Evolutionary conservation across 495 filamentous ascomycete species (phyloP), one percentile per base, ranked within the genome.

Genomic region (Staphylotrichum tortipilum): DNA sequence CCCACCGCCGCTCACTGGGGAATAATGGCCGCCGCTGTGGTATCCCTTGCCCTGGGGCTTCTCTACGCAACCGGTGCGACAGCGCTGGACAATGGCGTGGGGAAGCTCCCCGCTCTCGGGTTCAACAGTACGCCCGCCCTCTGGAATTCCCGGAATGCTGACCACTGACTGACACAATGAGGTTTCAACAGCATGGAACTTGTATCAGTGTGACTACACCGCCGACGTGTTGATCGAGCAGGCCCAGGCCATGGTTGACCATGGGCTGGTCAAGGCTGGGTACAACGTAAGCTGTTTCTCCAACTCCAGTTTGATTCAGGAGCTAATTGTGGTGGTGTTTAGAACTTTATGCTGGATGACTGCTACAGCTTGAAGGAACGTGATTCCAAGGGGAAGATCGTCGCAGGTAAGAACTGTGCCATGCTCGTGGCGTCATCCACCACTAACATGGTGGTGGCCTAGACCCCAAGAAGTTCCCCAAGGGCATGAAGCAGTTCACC

Each of bases 401-500:
- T 50, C 4, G 47, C 17, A 23, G 47, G 47, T 50, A 26, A 23
- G 38, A n/a, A n/a, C n/a, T n/a, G n/a, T n/a, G n/a, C n/a, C n/a
- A n/a, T n/a, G n/a, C n/a, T n/a, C n/a, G n/a, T n/a, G n/a, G n/a
- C n/a, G n/a, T n/a, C n/a, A n/a, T n/a, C n/a, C n/a, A n/a, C n/a
- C n/a, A n/a, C n/a, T n/a, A n/a, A n/a, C n/a, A n/a, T n/a, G n/a
- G n/a, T n/a, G n/a, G n/a, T n/a, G n/a, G n/a, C n/a, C n/a, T n/a
- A 17, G 63, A 66, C 38, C 24, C 37, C 2, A 24, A 38, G 2
- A 65, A 60, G 33, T 61, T 59, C 24, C 62, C 62, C 14, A 50
- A 43, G 2, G 63, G 53, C 10, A 66, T 69, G 57, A 57, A 55
- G 17, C 44, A 44, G 5, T 46, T 67, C 21, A 42, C 66, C 10